Conservation (phyloP, 305 asterid genomes). For the Plantago rigida region DNA sequence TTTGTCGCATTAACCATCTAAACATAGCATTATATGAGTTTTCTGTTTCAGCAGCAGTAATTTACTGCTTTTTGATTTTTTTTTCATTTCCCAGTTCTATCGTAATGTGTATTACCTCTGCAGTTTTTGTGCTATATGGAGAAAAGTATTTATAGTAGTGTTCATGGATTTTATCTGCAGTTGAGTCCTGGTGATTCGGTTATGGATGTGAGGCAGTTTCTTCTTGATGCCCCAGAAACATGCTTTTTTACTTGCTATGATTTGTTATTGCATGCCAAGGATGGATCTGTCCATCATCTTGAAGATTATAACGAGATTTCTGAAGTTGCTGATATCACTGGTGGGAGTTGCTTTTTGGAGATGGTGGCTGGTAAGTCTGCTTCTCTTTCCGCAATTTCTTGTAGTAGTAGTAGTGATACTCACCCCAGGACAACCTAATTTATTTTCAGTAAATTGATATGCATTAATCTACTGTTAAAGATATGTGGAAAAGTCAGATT, state of each 20-base stretch:
- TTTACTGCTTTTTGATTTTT: no score
- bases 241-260: constrained; percentile 81
- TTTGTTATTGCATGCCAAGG: constrained; percentile 66
- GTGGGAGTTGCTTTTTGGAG: constrained; percentile 69
- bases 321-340: constrained; percentile 75
- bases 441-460: no score
- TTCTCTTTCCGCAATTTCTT: constrained; percentile 16
- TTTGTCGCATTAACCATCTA: constrained; percentile 8
- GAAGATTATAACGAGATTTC: constrained; percentile 81
- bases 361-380: constrained; percentile 61
- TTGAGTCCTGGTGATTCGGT: constrained; percentile 89
- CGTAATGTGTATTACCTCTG: no score
- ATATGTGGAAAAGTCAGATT: no score
- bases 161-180: constrained; percentile 35
- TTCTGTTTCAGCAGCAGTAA: neutral
- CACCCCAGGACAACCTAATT: neutral
- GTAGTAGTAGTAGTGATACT: constrained; percentile 16
- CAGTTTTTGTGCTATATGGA: no score
- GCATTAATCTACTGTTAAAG: no score
- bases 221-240: constrained; percentile 79
- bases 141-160: no score
- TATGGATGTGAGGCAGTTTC: constrained; percentile 88
- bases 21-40: neutral
- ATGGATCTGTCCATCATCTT: constrained; percentile 55
- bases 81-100: no score